phyloP scores from a whole-genome alignment of 257 asterid species.

The Solanum acaule region DNA sequence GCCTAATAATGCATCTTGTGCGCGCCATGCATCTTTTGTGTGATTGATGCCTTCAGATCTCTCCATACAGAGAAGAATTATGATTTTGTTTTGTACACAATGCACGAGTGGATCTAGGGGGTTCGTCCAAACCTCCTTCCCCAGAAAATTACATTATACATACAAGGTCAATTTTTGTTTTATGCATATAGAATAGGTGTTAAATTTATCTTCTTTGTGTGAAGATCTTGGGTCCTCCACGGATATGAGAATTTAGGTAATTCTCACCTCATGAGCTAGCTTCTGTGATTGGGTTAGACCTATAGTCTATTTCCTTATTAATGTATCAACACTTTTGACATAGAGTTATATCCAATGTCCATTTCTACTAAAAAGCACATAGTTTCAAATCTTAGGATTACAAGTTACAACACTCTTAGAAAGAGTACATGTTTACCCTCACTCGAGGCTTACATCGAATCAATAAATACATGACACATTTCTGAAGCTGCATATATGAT shows the following conservation, averaged over 20 bases:
- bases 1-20: neutral
- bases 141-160: neutral
- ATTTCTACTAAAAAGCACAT: neutral
- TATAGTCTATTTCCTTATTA: neutral
- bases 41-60: neutral
- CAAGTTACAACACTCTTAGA: neutral
- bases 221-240: neutral
- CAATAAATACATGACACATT: neutral
- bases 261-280: neutral
- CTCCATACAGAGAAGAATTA: neutral
- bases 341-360: neutral
- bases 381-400: neutral
- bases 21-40: neutral
- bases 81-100: neutral
- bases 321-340: neutral
- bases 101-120: neutral
- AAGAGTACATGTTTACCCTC: neutral
- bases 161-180: neutral
- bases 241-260: neutral
- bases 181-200: neutral
- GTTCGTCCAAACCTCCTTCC: too few relatives aligned
- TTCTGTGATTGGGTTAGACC: neutral
- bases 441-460: neutral
- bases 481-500: neutral
- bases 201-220: neutral